Base-by-base conservation (phyloP, 1,284 basidiomycete species). In the Xanthoconium separans region DNA sequence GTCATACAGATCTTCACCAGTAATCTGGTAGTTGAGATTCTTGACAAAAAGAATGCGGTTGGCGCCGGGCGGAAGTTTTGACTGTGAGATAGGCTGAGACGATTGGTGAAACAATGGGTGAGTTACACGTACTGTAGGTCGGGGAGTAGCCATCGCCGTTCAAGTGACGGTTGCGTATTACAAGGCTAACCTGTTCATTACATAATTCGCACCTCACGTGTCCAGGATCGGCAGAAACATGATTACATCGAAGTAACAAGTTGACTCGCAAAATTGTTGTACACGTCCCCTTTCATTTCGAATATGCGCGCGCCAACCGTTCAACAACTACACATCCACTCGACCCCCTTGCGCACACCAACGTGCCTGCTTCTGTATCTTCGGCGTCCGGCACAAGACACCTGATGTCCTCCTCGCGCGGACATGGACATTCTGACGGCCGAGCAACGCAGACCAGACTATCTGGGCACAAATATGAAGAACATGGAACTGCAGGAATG, bases 21-120 rank as follows among this genome's bases (percentile, higher is more conserved):
- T 91, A 63, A 96, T 98, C 71, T 89, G 89, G 77, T 98, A 99
- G 74, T 95, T 96, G 57, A 96, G 76, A 66, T 96, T 96, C 76
- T 92, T 92, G 31, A 93, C 87, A 62, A 92, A 93, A 42, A 93
- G 78, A 54, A 93, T 91, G 47, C 90, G 83, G 66, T 93, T 93
- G 16, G 89, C 90, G 48, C 90, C 90, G 31, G 89, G 86, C 7
- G 90, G 89, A 20, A 92, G 81, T 70, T 92, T 91, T n/a, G 87
- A 77, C 89, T 88, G 47, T 44, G 20, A 15, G 16, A 24, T 31
- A 24, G 42, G 36, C 44, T 50, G 39, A 56, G 51, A 40, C 7
- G 27, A 37, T 39, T 20, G 8, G 44, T 47, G 36, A 50, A 18
- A 44, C 15, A 15, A 40, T 16, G 22, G 29, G 7, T 24, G 18